Evolutionary conservation across 495 filamentous ascomycete species (phyloP).

Genomic region (Hypoxylon fragiforme): DNA sequence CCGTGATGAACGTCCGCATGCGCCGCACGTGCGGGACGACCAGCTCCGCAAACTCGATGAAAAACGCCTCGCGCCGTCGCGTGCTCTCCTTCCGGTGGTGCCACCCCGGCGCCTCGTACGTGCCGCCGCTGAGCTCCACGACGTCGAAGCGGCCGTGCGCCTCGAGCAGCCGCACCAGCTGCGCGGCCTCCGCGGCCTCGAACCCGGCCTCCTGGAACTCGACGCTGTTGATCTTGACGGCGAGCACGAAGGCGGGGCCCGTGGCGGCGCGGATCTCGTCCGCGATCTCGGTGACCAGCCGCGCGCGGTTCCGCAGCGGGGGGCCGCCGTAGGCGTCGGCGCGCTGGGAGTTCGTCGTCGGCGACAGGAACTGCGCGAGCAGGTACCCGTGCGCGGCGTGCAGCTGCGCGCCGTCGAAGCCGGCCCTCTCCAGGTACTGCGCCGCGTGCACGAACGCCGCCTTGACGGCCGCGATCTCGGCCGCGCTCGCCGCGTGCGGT

Average conservation of each 20-base stretch:
- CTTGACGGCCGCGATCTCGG: conserved; percentile 54
- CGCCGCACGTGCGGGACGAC: conserved; percentile 58
- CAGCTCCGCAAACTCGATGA: conserved; percentile 65
- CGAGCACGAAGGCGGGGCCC: conserved; percentile 57
- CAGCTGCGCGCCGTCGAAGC: conserved; percentile 60
- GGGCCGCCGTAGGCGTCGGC: conserved; percentile 69
- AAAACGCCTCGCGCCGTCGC: conserved; percentile 63
- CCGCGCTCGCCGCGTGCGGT: conserved; percentile 46
- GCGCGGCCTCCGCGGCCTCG: conserved; percentile 55
- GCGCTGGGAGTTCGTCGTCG: conserved; percentile 59
- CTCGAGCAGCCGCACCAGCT: conserved; percentile 61
- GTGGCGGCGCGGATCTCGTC: conserved; percentile 51
- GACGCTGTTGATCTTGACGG: conserved; percentile 71
- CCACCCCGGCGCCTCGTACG: conserved; percentile 60
- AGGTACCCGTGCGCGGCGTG: conserved; percentile 66
- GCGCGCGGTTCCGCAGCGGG: conserved; percentile 65
- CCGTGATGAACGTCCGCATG: conserved; percentile 63
- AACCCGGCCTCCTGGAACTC: conserved; percentile 66
- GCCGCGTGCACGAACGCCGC: conserved; percentile 54
- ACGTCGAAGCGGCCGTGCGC: conserved; percentile 61
- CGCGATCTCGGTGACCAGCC: conserved; percentile 60
- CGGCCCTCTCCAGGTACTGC: conserved; percentile 50
- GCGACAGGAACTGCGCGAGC: conserved; percentile 51
- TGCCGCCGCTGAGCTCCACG: conserved; percentile 67
- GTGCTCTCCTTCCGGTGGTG: conserved; percentile 57